Conservation (phyloP, 257 asterid genomes). For the Thymus mandschuricus region DNA sequence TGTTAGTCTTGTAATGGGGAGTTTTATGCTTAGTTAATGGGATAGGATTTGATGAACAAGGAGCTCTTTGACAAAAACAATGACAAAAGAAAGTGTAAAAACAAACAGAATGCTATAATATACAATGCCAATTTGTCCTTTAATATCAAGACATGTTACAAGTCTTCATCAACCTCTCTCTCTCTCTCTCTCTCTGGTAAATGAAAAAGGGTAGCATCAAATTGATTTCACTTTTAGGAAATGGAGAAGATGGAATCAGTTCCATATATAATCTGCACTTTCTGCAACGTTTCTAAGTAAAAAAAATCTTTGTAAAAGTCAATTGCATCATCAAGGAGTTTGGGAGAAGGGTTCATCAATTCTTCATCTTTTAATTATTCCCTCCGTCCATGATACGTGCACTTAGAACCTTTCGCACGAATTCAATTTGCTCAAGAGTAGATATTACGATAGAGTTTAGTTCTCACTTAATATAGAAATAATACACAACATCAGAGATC, state of each 20-base stretch:
- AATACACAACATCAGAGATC: too few relatives aligned
- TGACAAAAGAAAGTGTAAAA: constrained; percentile 22
- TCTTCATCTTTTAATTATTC: too few relatives aligned
- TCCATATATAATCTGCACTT: neutral
- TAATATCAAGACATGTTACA: constrained; percentile 7
- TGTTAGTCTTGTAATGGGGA: constrained; percentile 10
- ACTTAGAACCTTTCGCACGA: too few relatives aligned
- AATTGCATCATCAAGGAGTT: neutral
- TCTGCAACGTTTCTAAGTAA: neutral
- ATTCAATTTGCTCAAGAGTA: too few relatives aligned
- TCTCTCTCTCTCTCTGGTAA: neutral
- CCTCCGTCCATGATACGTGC: too few relatives aligned
- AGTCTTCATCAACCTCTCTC: neutral
- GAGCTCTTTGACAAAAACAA: constrained; percentile 52
- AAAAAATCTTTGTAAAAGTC: neutral
- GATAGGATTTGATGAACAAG: constrained; percentile 43
- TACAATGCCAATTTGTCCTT: constrained; percentile 35
- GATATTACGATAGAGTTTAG: too few relatives aligned
- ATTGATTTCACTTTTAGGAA: neutral
- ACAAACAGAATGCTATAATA: constrained; percentile 14
- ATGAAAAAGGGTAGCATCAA: neutral
- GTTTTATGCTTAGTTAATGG: constrained; percentile 6
- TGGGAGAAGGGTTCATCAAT: too few relatives aligned
- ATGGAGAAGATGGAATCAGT: neutral
- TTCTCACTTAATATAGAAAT: too few relatives aligned